Percentiles rank a stretch among this genome's conserved stretches.
These are phyloP conservation scores for Stereum hirsutum DNA, from an alignment of 1,284 basidiomycete genomes.

Conservation along the genomic window DNA sequence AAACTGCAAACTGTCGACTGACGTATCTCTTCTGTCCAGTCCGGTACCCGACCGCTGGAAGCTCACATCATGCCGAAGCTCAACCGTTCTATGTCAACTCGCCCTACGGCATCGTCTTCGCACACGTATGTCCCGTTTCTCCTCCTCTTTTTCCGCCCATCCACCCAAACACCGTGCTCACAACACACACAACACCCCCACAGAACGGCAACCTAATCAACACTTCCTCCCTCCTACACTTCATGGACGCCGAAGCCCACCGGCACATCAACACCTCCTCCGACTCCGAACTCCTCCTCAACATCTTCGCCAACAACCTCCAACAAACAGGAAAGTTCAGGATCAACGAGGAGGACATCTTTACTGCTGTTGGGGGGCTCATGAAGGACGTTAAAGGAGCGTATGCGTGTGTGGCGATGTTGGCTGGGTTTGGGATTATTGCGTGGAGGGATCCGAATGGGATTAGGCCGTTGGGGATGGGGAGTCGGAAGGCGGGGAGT, in stretches of 20 bases:
- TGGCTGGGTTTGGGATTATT: slow-evolving; percentile 97
- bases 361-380: slow-evolving; percentile 85
- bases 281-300: slow-evolving; percentile 95
- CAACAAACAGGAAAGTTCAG: slow-evolving; percentile 99
- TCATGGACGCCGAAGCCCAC: slow-evolving; percentile 95
- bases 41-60: slow-evolving; percentile 96
- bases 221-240: slow-evolving; percentile 77
- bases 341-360: slow-evolving; percentile 99
- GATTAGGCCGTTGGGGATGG: slow-evolving; percentile 89
- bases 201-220: slow-evolving; percentile 99
- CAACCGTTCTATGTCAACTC: slow-evolving; percentile 99
- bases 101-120: slow-evolving; percentile 97
- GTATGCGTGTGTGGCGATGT: slow-evolving; percentile 96
- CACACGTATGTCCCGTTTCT: slow-evolving; percentile 62
- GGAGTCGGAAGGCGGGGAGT: slow-evolving; percentile 38
- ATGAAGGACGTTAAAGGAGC: slow-evolving; percentile 89
- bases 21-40: slow-evolving; percentile 41
- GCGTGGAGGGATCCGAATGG: slow-evolving; percentile 99
- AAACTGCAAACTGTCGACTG: too few relatives aligned
- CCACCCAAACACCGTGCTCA: too few relatives aligned
- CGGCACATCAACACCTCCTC: slow-evolving; percentile 99
- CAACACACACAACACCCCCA: too few relatives aligned
- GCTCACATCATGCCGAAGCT: slow-evolving; percentile 95
- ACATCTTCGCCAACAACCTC: slow-evolving; percentile 96
- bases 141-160: not conserved